A percentile compares a stretch with the other conserved stretches of the same genome.
Conservation (phyloP, 495 filamentous ascomycete species). For the Talaromyces liani region DNA sequence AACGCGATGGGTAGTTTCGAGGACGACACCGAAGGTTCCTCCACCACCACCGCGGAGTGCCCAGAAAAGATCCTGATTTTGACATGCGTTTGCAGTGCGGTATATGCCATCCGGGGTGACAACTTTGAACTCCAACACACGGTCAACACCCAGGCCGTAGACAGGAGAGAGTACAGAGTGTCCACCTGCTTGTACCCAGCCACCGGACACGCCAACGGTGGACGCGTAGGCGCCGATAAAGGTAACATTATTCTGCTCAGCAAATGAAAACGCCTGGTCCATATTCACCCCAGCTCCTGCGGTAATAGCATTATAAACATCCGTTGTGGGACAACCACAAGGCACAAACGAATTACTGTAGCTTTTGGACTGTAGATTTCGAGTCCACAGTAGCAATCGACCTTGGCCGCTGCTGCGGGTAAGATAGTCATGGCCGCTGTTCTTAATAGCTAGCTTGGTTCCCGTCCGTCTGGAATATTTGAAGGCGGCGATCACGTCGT, state of each 20-base stretch:
- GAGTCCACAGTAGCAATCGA: slow-evolving; percentile 47
- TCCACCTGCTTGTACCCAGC: slow-evolving; percentile 50
- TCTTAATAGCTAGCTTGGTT: slow-evolving; percentile 45
- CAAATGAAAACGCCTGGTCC: slow-evolving; percentile 35
- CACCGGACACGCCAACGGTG: slow-evolving; percentile 32
- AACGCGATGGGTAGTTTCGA: slow-evolving; percentile 34
- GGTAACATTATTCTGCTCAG: slow-evolving; percentile 14
- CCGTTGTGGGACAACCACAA: slow-evolving; percentile 25
- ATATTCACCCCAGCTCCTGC: slow-evolving; percentile 48
- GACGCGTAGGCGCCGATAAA: slow-evolving; percentile 14
- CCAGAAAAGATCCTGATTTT: slow-evolving; percentile 42
- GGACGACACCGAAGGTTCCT: slow-evolving; percentile 45
- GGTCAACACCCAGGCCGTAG: slow-evolving; percentile 31
- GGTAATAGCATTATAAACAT: slow-evolving; percentile 30
- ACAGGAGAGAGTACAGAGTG: slow-evolving; percentile 36
- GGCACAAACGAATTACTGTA: slow-evolving; percentile 24
- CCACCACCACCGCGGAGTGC: slow-evolving; percentile 51
- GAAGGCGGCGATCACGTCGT: slow-evolving; percentile 5
- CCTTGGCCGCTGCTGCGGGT: slow-evolving; percentile 45
- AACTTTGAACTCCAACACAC: slow-evolving; percentile 28
- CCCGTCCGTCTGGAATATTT: slow-evolving; percentile 18
- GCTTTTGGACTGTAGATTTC: slow-evolving; percentile 36
- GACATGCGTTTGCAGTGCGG: slow-evolving; percentile 29
- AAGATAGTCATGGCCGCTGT: slow-evolving; percentile 48
- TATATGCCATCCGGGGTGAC: slow-evolving; percentile 32